These are phyloP conservation scores for Salix dunnii DNA, from an alignment of 345 rosid species.

Conservation along the genomic window DNA sequence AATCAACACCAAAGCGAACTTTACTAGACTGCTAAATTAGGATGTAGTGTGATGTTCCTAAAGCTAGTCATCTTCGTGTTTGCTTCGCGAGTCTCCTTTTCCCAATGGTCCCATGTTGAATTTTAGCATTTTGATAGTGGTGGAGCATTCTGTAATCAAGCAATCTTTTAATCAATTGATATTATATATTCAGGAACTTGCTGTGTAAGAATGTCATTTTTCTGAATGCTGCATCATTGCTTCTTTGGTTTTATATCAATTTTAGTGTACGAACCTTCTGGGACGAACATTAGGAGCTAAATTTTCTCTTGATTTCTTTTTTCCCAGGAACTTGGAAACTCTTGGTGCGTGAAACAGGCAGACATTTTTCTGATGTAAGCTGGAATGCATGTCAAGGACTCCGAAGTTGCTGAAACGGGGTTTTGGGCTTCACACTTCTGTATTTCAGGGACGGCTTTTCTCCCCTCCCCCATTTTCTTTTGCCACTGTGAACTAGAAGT, in stretches of 20 bases:
- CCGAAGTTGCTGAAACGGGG: not conserved
- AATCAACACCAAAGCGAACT: not conserved
- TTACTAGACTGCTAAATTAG: not conserved
- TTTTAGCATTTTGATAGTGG: not conserved
- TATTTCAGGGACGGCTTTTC: not conserved
- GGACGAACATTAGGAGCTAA: not conserved
- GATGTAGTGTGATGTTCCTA: not conserved
- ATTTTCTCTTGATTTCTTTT: not conserved
- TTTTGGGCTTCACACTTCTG: not conserved
- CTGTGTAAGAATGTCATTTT: not conserved
- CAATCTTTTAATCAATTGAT: no score
- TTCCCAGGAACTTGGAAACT: not conserved
- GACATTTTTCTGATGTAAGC: not conserved
- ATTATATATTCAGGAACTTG: not conserved
- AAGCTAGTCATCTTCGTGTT: not conserved
- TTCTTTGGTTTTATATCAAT: not conserved
- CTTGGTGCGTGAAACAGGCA: not conserved
- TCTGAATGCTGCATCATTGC: not conserved
- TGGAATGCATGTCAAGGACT: not conserved
- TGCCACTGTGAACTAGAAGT: not conserved
- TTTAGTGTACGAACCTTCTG: not conserved
- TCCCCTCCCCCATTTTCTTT: not conserved
- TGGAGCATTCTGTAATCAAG: not conserved
- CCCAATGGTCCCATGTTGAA: not conserved
- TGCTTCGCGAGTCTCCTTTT: not conserved